phyloP scores from a whole-genome alignment of 352 stramenopile species.

The Globisporangium takayamanum region DNA sequence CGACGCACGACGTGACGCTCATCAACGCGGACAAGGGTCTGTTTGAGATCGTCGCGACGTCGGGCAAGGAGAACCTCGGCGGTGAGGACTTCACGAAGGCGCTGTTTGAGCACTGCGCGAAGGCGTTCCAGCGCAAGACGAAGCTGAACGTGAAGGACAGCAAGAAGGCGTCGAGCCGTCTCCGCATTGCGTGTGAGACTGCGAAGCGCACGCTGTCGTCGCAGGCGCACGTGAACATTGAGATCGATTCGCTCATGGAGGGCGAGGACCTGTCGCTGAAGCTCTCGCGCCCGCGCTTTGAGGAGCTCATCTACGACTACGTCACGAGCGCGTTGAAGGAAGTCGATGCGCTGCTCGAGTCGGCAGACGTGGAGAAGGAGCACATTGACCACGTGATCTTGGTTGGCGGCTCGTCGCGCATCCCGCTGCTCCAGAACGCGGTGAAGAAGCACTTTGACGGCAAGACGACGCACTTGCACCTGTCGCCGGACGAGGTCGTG shows the following conservation, averaged over 20 bases:
- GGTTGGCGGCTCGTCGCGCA: conserved; percentile 95
- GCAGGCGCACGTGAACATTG: conserved; percentile 94
- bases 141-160: conserved; percentile 92
- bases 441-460: conserved; percentile 86
- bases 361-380: conserved; percentile 70
- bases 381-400: conserved; percentile 95
- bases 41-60: conserved; percentile 96
- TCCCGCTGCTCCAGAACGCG: conserved; percentile 90
- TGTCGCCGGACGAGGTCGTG: conserved; percentile 89
- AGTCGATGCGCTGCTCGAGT: conserved; percentile 79
- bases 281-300: conserved; percentile 94
- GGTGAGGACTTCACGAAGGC: conserved; percentile 96
- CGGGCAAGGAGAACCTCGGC: conserved; percentile 93
- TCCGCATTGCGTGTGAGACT: conserved; percentile 94
- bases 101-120: conserved; percentile 95
- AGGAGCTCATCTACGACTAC: conserved; percentile 92
- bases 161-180: conserved; percentile 91
- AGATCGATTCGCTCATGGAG: conserved; percentile 97
- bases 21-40: conserved; percentile 97
- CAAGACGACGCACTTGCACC: conserved; percentile 74
- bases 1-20: conserved; percentile 95
- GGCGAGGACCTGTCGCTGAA: conserved; percentile 97
- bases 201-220: conserved; percentile 96
- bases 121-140: conserved; percentile 93
- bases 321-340: conserved; percentile 91